These are phyloP conservation scores for Bimuria novae-zelandiae DNA, from an alignment of 2,329 filamentous ascomycete species.

Conservation along the genomic window DNA sequence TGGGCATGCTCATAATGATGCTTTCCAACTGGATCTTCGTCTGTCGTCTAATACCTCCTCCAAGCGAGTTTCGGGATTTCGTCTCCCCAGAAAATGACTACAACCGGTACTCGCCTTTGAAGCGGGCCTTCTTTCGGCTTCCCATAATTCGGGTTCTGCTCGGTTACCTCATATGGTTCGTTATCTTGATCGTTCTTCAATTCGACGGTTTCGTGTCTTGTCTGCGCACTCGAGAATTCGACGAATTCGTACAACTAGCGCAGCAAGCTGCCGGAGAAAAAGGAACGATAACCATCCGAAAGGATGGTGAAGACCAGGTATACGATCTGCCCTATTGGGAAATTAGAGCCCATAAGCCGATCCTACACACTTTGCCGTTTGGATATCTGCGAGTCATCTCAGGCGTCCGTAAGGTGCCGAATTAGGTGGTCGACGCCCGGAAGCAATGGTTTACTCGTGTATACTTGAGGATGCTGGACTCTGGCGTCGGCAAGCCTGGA, in stretches of 20 bases:
- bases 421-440: background rate
- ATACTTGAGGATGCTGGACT: too few species aligned
- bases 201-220: conserved; percentile 73
- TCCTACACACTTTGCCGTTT: conserved; percentile 3
- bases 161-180: conserved; percentile 56
- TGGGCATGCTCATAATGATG: conserved; percentile 37
- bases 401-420: background rate
- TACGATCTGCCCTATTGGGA: background rate
- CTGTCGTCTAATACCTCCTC: background rate
- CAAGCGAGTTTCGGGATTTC: conserved; percentile 39
- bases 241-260: conserved; percentile 63
- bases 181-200: conserved; percentile 67
- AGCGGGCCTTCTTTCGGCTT: background rate
- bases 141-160: background rate
- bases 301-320: background rate
- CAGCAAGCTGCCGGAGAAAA: conserved; percentile 1
- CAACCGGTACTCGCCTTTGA: background rate
- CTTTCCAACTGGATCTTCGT: conserved; percentile 46
- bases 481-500: too few species aligned
- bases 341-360: background rate
- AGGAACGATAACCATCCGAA: background rate
- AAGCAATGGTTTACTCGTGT: background rate
- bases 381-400: conserved; percentile 4
- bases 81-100: conserved; percentile 11
- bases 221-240: conserved; percentile 67